Conservation (phyloP, 208 protist genomes). For the Strigomonas culicis region DNA sequence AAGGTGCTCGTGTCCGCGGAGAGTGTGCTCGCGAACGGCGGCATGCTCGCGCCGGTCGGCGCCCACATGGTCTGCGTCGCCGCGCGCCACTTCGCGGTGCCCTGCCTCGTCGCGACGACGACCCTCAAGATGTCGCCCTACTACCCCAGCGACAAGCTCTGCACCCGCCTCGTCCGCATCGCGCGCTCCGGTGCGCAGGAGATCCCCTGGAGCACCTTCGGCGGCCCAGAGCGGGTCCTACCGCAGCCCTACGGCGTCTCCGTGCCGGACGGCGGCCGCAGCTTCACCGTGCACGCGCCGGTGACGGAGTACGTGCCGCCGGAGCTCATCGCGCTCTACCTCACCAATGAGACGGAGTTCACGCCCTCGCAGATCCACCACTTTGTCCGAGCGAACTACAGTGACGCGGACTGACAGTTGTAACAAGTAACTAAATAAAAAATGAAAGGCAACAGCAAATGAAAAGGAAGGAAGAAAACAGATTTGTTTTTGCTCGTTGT, state of each 20-base stretch:
- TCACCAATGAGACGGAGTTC: constrained; percentile 94
- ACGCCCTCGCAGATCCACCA: constrained; percentile 96
- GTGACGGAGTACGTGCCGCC: constrained; percentile 97
- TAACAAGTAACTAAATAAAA: background rate
- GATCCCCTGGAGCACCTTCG: constrained; percentile 84
- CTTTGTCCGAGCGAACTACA: constrained; percentile 96
- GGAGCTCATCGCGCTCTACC: constrained; percentile 95
- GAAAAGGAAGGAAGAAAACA: too few relatives aligned
- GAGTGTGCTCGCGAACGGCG: constrained; percentile 96
- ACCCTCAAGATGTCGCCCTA: constrained; percentile 96
- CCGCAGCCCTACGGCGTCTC: constrained; percentile 39
- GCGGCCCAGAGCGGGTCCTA: constrained; percentile 58
- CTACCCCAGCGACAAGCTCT: constrained; percentile 93
- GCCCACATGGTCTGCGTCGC: constrained; percentile 94
- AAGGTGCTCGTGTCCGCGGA: constrained; percentile 96
- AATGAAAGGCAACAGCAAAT: too few relatives aligned
- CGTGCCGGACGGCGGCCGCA: constrained; percentile 23
- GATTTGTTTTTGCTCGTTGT: too few relatives aligned
- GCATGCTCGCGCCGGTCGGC: constrained; percentile 92
- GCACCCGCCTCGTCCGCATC: constrained; percentile 81
- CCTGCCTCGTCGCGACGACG: constrained; percentile 94
- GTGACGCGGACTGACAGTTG: constrained; percentile 83
- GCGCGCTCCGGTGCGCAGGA: constrained; percentile 65
- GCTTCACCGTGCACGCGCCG: constrained; percentile 88
- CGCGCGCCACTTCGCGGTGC: constrained; percentile 94